Evolutionary conservation across 2,329 filamentous ascomycete genomes (phyloP).

Genomic region (Achaetomium macrosporum): DNA sequence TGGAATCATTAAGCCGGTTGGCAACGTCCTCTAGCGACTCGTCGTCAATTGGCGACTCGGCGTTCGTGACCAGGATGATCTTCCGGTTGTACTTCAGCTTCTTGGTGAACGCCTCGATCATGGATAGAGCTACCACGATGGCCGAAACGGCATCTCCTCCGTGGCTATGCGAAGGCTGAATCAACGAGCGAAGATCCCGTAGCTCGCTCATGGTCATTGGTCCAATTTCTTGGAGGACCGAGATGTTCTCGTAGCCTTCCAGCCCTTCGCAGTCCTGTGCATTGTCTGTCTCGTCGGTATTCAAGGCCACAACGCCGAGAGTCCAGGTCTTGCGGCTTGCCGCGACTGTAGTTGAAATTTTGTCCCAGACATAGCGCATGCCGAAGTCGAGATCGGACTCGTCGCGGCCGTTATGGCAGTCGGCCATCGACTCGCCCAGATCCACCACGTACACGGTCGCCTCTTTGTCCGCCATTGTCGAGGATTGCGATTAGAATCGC

Average conservation of each 20-base stretch:
- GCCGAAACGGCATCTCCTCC: slow-evolving; percentile 83
- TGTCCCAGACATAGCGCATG: slow-evolving; percentile 93
- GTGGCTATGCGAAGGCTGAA: slow-evolving; percentile 63
- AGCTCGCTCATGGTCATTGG: slow-evolving; percentile 62
- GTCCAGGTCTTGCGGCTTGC: slow-evolving; percentile 65
- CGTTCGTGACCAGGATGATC: slow-evolving; percentile 84
- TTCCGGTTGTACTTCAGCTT: slow-evolving; percentile 74
- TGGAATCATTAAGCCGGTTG: slow-evolving; percentile 65
- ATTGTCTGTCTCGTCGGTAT: slow-evolving; percentile 72
- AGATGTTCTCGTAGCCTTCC: slow-evolving; percentile 75
- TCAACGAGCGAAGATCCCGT: slow-evolving; percentile 53
- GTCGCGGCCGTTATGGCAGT: slow-evolving; percentile 61
- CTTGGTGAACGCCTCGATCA: slow-evolving; percentile 76
- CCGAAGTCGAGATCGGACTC: slow-evolving; percentile 84
- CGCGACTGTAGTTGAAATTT: slow-evolving; percentile 67
- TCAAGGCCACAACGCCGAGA: slow-evolving; percentile 74
- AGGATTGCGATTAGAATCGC: slow-evolving; percentile 1
- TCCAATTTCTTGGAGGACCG: slow-evolving; percentile 64
- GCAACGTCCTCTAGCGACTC: slow-evolving; percentile 66
- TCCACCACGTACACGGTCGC: slow-evolving; percentile 90
- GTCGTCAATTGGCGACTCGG: slow-evolving; percentile 62
- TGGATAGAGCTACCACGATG: slow-evolving; percentile 75
- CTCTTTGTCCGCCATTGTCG: slow-evolving; percentile 88
- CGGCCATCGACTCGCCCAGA: slow-evolving; percentile 76
- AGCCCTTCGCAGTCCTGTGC: slow-evolving; percentile 57